Evolutionary conservation across 495 filamentous ascomycete species (phyloP).

Genomic region (Neurospora sp.): DNA sequence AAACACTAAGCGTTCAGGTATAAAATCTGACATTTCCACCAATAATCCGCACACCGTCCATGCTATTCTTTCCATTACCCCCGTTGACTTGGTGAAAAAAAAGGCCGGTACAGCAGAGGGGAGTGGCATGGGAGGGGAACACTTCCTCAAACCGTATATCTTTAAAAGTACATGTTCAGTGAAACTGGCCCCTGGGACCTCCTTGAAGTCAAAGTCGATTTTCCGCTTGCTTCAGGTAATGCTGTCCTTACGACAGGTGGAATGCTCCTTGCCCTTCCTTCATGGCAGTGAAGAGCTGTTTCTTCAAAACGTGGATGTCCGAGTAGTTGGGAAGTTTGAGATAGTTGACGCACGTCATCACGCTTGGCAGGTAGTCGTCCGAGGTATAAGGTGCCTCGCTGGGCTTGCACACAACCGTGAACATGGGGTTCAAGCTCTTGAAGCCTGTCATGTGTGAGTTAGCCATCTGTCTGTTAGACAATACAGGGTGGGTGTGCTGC

Average conservation of each 20-base stretch:
- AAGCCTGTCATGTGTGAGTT: constrained; percentile 53
- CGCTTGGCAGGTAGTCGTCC: constrained; percentile 94
- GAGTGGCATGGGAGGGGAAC: background rate
- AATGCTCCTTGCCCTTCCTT: constrained; percentile 98
- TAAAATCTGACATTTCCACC: background rate
- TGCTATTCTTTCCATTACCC: background rate
- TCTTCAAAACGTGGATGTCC: constrained; percentile 60
- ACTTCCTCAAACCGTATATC: background rate
- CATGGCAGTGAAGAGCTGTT: constrained; percentile 73
- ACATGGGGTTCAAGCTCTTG: constrained; percentile 92
- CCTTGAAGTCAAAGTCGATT: background rate
- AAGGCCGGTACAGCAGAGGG: background rate
- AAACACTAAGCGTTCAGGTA: background rate
- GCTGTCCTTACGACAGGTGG: constrained; percentile 65
- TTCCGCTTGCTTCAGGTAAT: background rate
- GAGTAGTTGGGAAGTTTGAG: constrained; percentile 97
- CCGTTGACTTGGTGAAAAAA: background rate
- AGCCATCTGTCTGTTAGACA: background rate
- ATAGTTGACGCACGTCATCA: constrained; percentile 99
- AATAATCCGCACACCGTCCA: background rate
- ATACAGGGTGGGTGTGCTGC: constrained; percentile 14
- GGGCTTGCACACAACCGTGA: constrained; percentile 97
- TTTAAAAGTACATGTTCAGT: background rate
- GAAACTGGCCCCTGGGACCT: background rate
- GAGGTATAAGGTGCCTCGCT: constrained; percentile 90